Base-by-base conservation (phyloP, 208 protist genomes). In the Lotmaria passim region DNA sequence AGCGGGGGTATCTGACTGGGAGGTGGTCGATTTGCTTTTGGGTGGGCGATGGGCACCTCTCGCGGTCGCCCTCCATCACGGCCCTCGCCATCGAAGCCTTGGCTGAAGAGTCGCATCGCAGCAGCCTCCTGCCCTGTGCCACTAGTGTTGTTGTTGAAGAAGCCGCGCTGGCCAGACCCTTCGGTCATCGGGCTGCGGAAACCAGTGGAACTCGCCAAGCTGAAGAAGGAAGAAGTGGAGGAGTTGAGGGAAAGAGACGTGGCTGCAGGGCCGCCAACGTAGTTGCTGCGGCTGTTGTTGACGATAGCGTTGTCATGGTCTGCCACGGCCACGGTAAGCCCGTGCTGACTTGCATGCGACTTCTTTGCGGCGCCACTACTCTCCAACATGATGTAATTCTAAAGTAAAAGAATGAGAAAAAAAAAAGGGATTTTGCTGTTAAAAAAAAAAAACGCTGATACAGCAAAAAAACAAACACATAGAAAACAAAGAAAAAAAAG, bases 141-240 rank as follows among this genome's bases (percentile, higher is more conserved):
- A n/a, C 14, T 14, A 23, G 19, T 24, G 5, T 6, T 15, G 19
- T 26, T 31, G 47, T 7, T 30, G 17, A 52, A 52, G 23, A 33
- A 33, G n/a, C 21, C n/a, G 0, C 51, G 51, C 51, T 56, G 51
- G 7, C 28, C 51, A 7, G 51, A 56, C 30, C n/a, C 33, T 5
- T 23, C 53, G 34, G 39, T 59, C 33, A 59, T 24, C 39, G 34
- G 52, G 15, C 30, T 33, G 38, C 31, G 26, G 15, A 60, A 15
- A 0, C 44, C 44, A 2, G 30, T 64, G 23, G 34, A 11, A 36
- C 44, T 47, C 8, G 44, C 66, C 0, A 63, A 24, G 24, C 55
- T 62, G 24, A 46, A 55, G 15, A 63, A 57, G 15, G 55, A 58
- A 23, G 43, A 63, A 28, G 26, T 21, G 38, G 56, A 63, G n/a